Conservation (phyloP, 768 basidiomycete genomes). For the Trametes coccinea region DNA sequence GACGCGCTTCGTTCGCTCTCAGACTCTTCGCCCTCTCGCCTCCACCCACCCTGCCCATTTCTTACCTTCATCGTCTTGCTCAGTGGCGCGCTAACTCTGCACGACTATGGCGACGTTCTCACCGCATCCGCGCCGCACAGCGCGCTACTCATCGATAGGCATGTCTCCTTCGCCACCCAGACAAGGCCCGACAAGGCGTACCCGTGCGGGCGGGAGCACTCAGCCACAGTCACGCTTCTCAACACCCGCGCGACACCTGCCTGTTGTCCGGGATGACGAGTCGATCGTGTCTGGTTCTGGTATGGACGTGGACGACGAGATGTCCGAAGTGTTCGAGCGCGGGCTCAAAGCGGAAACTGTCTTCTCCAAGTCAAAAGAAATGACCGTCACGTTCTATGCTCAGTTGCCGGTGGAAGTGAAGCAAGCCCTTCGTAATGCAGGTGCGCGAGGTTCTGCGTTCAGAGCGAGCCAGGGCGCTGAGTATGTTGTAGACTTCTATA, state of each 20-base stretch:
- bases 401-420: conserved; percentile 72
- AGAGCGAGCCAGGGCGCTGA: conserved; percentile 1
- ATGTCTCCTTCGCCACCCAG: conserved; percentile 26
- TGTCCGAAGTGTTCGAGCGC: conserved; percentile 43
- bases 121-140: conserved; percentile 57
- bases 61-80: neutral
- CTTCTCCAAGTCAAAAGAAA: conserved; percentile 75
- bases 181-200: conserved; percentile 28
- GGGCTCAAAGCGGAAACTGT: conserved; percentile 36
- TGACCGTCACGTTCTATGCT: conserved; percentile 67
- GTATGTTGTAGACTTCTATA: conserved; percentile 56
- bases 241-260: conserved; percentile 35
- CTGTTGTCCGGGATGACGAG: conserved; percentile 37
- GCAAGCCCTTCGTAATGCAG: conserved; percentile 67
- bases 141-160: conserved; percentile 40
- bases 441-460: conserved; percentile 39
- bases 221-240: conserved; percentile 42
- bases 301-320: conserved; percentile 69
- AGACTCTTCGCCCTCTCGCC: neutral
- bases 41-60: neutral
- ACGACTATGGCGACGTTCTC: conserved; percentile 59
- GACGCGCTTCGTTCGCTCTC: conserved; percentile 9
- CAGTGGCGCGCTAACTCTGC: conserved; percentile 6
- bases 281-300: conserved; percentile 34
- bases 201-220: conserved; percentile 32